Base-by-base conservation (phyloP, 1,139 yeast genomes). In the Debaryomycetaceae sp. region DNA sequence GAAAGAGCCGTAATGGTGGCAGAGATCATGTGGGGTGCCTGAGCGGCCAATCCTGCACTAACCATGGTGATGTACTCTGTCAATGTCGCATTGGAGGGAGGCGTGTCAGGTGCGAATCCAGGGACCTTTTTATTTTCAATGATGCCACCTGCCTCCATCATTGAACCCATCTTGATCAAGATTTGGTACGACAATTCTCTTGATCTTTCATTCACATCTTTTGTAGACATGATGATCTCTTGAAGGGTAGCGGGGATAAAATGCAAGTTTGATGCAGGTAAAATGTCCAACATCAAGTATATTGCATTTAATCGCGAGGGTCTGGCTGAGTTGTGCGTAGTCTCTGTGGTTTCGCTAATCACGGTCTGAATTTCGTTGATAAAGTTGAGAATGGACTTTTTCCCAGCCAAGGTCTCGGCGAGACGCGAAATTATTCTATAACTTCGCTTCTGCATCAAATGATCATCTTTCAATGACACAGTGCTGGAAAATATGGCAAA, bases 11-110 rank as follows among this genome's bases (percentile, higher is more conserved):
- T 85, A 40, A 92, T 77, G 12, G 97, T 79, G 13, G 97, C 96
- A 45, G 95, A 82, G 27, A 90, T 81, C 95, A 87, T 87, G 53
- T 87, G 95, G 20, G 93, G 90, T 25, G 92, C 72, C 42, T 80
- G 78, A 31, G 95, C 96, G 22, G 93, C 95, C 41, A 92, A 67
- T 58, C 98, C 99, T 27, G 96, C 98, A 54, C 92, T 76, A 15
- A 90, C 80, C 81, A 90, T 85, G 21, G 93, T 85, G 59, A 90
- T 83, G 49, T 66, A 86, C 54, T 86, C 96, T 27, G 76, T 69
- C 36, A 90, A 64, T 13, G 74, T 65, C 7, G 95, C 94, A 32
- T 68, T 63, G 1, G 78, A 62, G 34, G 71, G 68, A 12, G 79
- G 78, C 24, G 76, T 70, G 13, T 61, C 63, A 12, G 64, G 61